Conservation (phyloP, 257 asterid species). For the Lavandula angustifolia region DNA sequence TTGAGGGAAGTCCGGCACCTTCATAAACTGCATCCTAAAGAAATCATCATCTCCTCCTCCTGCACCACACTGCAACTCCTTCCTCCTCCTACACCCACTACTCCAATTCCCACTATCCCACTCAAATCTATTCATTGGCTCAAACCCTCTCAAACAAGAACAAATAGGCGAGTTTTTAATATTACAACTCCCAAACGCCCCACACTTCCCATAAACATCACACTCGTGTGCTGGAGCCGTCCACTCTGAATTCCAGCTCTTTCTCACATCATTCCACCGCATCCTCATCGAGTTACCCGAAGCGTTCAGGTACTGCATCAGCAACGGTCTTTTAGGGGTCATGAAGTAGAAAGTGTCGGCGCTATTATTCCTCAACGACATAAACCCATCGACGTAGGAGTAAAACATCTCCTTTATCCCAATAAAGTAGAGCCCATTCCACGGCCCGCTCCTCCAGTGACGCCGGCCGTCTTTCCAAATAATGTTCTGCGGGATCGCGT, state of each 20-base stretch:
- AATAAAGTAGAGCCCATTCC: constrained; percentile 51
- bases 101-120: constrained; percentile 46
- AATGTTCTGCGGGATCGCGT: constrained; percentile 34
- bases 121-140: constrained; percentile 27
- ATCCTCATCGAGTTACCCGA: constrained; percentile 1
- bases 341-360: constrained; percentile 25
- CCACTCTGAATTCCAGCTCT: constrained; percentile 24
- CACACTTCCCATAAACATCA: too few relatives aligned
- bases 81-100: constrained; percentile 38
- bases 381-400: constrained; percentile 28
- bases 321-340: constrained; percentile 2
- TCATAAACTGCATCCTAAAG: constrained; percentile 25
- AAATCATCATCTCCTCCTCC: too few relatives aligned
- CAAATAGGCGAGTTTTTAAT: constrained; percentile 29
- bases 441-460: constrained; percentile 50
- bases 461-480: constrained; percentile 35
- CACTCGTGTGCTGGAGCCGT: not conserved
- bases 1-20: constrained; percentile 12
- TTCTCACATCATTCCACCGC: constrained; percentile 13
- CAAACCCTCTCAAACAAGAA: constrained; percentile 45
- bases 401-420: constrained; percentile 42
- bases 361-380: not conserved
- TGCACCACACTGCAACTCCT: constrained; percentile 27
- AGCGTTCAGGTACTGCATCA: constrained; percentile 17
- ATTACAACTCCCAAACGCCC: constrained; percentile 46